A percentile compares a stretch with the other conserved stretches of the same genome.
phyloP scores from a whole-genome alignment of 2,329 filamentous ascomycete species.

The Gremmenia infestans region DNA sequence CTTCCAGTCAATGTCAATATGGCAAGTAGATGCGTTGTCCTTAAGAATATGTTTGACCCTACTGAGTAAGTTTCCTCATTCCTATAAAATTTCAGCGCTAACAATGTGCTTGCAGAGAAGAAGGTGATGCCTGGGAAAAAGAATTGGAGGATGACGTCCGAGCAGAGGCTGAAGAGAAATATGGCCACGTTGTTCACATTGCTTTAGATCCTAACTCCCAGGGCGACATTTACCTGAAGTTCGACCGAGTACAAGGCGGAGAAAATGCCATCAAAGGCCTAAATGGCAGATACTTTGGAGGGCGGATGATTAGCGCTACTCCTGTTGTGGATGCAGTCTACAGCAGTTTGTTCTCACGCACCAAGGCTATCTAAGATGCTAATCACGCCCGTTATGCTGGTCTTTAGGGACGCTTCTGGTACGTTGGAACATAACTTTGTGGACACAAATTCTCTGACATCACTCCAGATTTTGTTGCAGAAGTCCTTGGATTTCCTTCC shows the following conservation, averaged over 20 bases:
- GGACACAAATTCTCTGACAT: neutral
- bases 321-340: conserved; percentile 98
- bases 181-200: conserved; percentile 97
- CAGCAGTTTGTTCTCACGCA: conserved; percentile 89
- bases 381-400: conserved; percentile 23
- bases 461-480: conserved; percentile 8
- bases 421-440: neutral
- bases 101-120: conserved; percentile 57
- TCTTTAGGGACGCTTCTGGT: conserved; percentile 28
- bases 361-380: conserved; percentile 66
- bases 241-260: conserved; percentile 89
- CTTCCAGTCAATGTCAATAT: conserved; percentile 83
- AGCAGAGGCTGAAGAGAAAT: conserved; percentile 88
- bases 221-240: conserved; percentile 98
- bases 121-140: conserved; percentile 83
- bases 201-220: conserved; percentile 87
- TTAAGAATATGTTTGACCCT: conserved; percentile 94
- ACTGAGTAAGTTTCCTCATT: conserved; percentile 63
- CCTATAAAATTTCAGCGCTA: conserved; percentile 25
- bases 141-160: conserved; percentile 92
- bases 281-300: conserved; percentile 94
- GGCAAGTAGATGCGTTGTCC: conserved; percentile 87
- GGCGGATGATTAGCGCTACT: conserved; percentile 85
- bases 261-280: conserved; percentile 97
- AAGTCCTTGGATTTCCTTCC: conserved; percentile 4